Percentiles rank a stretch among this genome's conserved stretches.
Conservation (phyloP, 164 flowering plant genomes). For the Umbilicus rupestris region DNA sequence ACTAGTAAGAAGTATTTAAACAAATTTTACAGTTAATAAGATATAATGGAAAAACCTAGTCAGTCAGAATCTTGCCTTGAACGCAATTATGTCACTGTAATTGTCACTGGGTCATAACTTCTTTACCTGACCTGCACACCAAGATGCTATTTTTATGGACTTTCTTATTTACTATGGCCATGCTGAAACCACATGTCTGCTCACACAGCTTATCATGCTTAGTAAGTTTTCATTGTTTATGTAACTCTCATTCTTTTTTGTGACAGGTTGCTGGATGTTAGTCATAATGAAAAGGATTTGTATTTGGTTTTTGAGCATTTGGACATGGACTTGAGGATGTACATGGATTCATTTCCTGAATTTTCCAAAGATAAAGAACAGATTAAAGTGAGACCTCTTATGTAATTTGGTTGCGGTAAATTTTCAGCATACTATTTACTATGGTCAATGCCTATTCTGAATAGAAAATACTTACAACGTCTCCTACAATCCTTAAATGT, state of each 20-base stretch:
- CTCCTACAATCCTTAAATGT: background rate
- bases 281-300: conserved; percentile 74
- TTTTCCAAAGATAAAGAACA: conserved; percentile 53
- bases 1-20: background rate
- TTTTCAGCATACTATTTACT: background rate
- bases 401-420: background rate
- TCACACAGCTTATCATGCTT: background rate
- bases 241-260: background rate
- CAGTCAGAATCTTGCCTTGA: background rate
- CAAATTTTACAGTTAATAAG: background rate
- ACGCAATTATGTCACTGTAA: background rate
- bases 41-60: background rate
- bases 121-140: background rate
- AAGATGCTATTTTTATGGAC: background rate
- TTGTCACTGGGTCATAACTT: no score
- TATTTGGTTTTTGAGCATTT: conserved; percentile 85
- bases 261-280: conserved; percentile 80
- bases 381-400: conserved; percentile 50
- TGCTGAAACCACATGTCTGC: background rate
- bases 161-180: background rate
- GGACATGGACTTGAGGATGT: conserved; percentile 85
- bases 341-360: conserved; percentile 54
- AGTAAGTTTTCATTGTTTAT: background rate
- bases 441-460: background rate
- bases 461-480: background rate